These are phyloP conservation scores for Recurvomyces mirabilis DNA, from an alignment of 495 filamentous ascomycete species.

Conservation along the genomic window DNA sequence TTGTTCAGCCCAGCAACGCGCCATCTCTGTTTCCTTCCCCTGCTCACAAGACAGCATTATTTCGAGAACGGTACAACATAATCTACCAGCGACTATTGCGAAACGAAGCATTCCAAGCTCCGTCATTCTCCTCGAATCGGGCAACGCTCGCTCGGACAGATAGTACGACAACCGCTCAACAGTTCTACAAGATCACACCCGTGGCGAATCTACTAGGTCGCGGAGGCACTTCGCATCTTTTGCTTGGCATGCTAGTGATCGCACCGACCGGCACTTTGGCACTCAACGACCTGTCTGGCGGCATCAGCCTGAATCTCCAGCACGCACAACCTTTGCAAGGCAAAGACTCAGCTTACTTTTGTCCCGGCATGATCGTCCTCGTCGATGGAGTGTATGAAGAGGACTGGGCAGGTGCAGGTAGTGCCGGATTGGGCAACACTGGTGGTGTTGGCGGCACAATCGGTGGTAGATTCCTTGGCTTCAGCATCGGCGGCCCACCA, in stretches of 20 bases:
- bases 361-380: constrained; percentile 87
- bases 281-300: constrained; percentile 75
- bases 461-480: constrained; percentile 77
- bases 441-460: constrained; percentile 79
- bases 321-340: constrained; percentile 66
- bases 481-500: constrained; percentile 79
- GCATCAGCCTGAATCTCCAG: constrained; percentile 69
- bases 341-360: constrained; percentile 78
- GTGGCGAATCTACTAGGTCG: constrained; percentile 89
- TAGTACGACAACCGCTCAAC: constrained; percentile 26
- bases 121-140: constrained; percentile 44
- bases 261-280: constrained; percentile 74
- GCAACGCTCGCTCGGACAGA: constrained; percentile 42
- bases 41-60: constrained; percentile 70
- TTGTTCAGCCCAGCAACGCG: constrained; percentile 52
- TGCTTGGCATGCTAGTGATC: constrained; percentile 71
- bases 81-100: constrained; percentile 83
- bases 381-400: constrained; percentile 93
- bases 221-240: constrained; percentile 70
- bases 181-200: constrained; percentile 80
- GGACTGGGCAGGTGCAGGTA: constrained; percentile 52
- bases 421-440: constrained; percentile 48
- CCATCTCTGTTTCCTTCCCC: constrained; percentile 70
- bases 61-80: constrained; percentile 79
- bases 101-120: constrained; percentile 84